Evolutionary conservation across 768 basidiomycete species (phyloP), one percentile per base, ranked within the genome.

Genomic region (Lactifluus volemus): DNA sequence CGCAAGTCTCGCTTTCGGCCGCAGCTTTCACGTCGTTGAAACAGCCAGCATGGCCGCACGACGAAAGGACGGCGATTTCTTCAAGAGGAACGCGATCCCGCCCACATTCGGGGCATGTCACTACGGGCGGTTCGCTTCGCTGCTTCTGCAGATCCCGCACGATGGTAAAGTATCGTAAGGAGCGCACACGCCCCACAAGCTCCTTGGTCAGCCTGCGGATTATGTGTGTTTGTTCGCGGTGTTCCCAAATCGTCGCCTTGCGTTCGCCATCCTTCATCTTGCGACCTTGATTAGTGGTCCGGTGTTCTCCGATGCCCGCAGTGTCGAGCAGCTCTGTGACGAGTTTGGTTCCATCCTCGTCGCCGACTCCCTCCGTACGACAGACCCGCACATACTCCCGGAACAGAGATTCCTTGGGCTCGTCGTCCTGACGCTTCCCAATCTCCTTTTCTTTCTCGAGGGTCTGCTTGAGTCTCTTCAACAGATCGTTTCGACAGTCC

Each of bases 21-120:
- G 82, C 83, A 17, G 76, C 73, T 63, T 75, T 79, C 64, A 97
- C 88, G 68, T 92, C 94, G 2, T 77, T 72, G 66, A 82, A 71
- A 68, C 92, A 94, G 3, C 94, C 92, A 68, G 83, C 85, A 70
- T 98, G 94, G 8, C 94, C 94, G 65, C 94, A 98, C 21, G 91
- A 92, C 5, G 93, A 95, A 38, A 96, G 78, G 4, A 97, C 86
- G 21, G 91, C 87, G 58, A 92, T 77, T 55, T 93, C 87, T 10
- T 78, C 74, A 64, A 86, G 77, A 2, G 82, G 82, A 41, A 89
- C 72, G 59, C 75, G 74, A 50, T 80, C 73, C 50, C 78, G 77
- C 32, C 74, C 75, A 66, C 90, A 93, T 42, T 71, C 71, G 5
- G 86, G 84, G 65, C 91, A 92, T 9, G 78, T 72, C 42, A 88